A percentile compares a stretch with the other conserved stretches of the same genome.
Conservation (phyloP, 805 yeast species). For the Yamadazyma scolyti region DNA sequence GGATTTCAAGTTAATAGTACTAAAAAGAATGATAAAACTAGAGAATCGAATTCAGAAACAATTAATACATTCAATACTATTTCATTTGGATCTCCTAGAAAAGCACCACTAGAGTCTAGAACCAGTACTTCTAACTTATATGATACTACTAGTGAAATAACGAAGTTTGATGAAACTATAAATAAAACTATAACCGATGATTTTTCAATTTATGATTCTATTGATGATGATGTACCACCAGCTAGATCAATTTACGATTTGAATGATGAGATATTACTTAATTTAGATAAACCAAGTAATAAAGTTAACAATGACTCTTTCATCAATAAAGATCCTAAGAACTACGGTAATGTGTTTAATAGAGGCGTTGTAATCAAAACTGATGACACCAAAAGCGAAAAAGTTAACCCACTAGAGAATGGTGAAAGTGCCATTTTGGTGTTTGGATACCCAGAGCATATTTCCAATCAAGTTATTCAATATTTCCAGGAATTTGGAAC, state of each 20-base stretch:
- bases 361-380: constrained; percentile 15
- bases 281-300: constrained; percentile 29
- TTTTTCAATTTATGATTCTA: constrained; percentile 16
- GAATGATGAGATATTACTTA: constrained; percentile 38
- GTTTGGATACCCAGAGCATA: constrained; percentile 82
- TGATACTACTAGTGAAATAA: constrained; percentile 16
- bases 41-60: constrained; percentile 1
- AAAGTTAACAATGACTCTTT: constrained; percentile 37
- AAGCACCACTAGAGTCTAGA: constrained; percentile 16
- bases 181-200: constrained; percentile 29
- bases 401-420: constrained; percentile 20
- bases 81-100: constrained; percentile 30
- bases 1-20: constrained; percentile 33
- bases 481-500: constrained; percentile 79
- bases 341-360: constrained; percentile 44
- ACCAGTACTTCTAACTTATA: constrained; percentile 16
- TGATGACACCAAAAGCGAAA: constrained; percentile 4
- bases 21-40: constrained; percentile 12
- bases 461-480: constrained; percentile 61
- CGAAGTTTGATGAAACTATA: constrained; percentile 25
- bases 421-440: constrained; percentile 70
- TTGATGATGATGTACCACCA: constrained; percentile 46
- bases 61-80: constrained; percentile 27
- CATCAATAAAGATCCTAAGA: constrained; percentile 43
- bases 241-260: constrained; percentile 48